Conservation (phyloP, 176 grass and related monocot species). For the Phyllostachys edulis region DNA sequence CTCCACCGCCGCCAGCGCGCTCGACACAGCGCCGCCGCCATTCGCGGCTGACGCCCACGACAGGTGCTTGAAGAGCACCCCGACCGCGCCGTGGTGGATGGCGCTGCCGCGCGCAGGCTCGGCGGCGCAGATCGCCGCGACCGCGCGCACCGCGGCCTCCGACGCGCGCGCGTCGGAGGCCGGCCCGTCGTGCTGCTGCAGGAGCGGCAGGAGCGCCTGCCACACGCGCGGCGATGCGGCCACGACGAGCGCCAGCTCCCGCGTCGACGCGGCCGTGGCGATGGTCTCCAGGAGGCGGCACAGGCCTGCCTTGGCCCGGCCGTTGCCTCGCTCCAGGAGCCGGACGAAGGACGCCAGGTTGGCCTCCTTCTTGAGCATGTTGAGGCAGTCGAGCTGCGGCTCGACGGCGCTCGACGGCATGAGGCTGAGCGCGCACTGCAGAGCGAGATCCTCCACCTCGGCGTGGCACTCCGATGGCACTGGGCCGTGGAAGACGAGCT, state of each 20-base stretch:
- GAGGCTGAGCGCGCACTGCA: constrained; percentile 72
- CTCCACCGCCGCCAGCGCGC: constrained; percentile 61
- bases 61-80: constrained; percentile 53
- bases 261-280: constrained; percentile 51
- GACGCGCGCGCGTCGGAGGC: constrained; percentile 18
- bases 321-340: constrained; percentile 48
- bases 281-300: constrained; percentile 70
- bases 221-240: constrained; percentile 54
- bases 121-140: constrained; percentile 48
- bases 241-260: constrained; percentile 40
- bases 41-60: constrained; percentile 27
- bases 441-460: constrained; percentile 45
- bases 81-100: constrained; percentile 55
- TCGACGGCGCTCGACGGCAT: constrained; percentile 18
- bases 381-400: constrained; percentile 61
- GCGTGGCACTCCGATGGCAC: background rate
- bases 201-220: constrained; percentile 49
- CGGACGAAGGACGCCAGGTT: constrained; percentile 49
- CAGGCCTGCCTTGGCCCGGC: constrained; percentile 38
- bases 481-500: constrained; percentile 54
- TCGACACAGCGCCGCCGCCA: constrained; percentile 12
- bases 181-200: constrained; percentile 23
- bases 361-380: constrained; percentile 55
- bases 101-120: constrained; percentile 50
- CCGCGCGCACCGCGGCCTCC: constrained; percentile 51